These are phyloP conservation scores for Saccharomycopsis guyanensis DNA, from an alignment of 805 yeast species.

Conservation along the genomic window DNA sequence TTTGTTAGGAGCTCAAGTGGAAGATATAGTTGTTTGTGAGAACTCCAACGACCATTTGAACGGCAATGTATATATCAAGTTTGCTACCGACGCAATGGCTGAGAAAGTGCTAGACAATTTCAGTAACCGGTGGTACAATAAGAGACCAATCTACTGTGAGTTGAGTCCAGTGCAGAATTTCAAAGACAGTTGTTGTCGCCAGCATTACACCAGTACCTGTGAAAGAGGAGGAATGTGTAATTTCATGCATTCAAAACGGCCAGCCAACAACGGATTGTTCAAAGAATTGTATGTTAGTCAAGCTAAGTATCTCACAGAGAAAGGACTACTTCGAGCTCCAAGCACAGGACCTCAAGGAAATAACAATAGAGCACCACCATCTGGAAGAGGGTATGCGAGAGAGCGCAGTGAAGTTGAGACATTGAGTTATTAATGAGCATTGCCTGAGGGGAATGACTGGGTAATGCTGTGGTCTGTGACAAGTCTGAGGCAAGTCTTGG, in stretches of 20 bases:
- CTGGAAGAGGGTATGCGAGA: too few relatives aligned
- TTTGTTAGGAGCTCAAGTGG: constrained; percentile 40
- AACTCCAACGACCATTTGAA: constrained; percentile 74
- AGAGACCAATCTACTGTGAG: constrained; percentile 72
- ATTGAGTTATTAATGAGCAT: too few relatives aligned
- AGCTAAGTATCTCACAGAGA: constrained; percentile 22
- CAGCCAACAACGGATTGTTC: constrained; percentile 35
- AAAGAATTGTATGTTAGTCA: constrained; percentile 37
- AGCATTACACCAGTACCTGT: constrained; percentile 56
- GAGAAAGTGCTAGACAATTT: constrained; percentile 49
- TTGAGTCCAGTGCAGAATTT: constrained; percentile 67
- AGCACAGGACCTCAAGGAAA: not conserved
- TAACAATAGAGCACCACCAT: too few relatives aligned
- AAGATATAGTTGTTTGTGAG: constrained; percentile 67
- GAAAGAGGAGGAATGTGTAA: constrained; percentile 80
- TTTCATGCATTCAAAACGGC: constrained; percentile 70
- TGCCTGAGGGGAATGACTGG: too few relatives aligned
- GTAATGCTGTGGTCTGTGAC: too few relatives aligned
- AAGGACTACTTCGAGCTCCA: not conserved
- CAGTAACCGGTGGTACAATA: constrained; percentile 76
- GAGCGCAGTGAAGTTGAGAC: too few relatives aligned
- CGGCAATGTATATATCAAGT: constrained; percentile 79
- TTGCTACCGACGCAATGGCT: constrained; percentile 49
- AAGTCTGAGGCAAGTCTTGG: too few relatives aligned
- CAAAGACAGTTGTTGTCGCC: constrained; percentile 67